These are phyloP conservation scores for Claviceps sp. DNA, from an alignment of 2,329 filamentous ascomycete species.

Conservation along the genomic window DNA sequence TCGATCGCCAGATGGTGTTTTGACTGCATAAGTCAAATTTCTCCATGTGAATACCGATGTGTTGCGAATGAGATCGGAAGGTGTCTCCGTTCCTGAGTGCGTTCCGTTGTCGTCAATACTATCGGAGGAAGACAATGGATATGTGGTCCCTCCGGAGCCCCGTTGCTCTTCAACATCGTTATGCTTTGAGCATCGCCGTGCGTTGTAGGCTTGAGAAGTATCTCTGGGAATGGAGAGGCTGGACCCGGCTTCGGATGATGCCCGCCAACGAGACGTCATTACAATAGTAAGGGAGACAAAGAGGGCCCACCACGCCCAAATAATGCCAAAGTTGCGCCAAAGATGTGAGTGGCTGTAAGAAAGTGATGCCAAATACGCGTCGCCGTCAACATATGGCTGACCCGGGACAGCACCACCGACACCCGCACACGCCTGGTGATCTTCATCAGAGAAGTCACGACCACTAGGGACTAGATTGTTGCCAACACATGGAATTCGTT, in stretches of 20 bases:
- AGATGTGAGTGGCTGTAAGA: constrained; percentile 38
- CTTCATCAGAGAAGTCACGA: constrained; percentile 28
- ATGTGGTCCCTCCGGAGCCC: constrained; percentile 11
- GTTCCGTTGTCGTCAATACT: not conserved
- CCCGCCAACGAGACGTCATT: constrained; percentile 43
- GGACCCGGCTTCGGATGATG: constrained; percentile 35
- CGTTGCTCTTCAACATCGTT: constrained; percentile 36
- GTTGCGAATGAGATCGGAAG: constrained; percentile 39
- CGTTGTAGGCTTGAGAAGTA: constrained; percentile 25
- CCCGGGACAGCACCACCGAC: constrained; percentile 41
- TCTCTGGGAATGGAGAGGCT: constrained; percentile 50
- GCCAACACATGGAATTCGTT: constrained; percentile 37
- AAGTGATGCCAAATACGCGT: constrained; percentile 42
- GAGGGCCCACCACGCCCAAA: constrained; percentile 50
- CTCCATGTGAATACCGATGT: constrained; percentile 64
- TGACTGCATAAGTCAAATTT: constrained; percentile 56
- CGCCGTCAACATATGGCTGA: constrained; percentile 35
- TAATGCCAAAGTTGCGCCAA: constrained; percentile 48
- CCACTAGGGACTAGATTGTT: constrained; percentile 38
- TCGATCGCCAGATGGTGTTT: constrained; percentile 46
- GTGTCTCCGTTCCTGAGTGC: constrained; percentile 1
- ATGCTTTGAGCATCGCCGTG: constrained; percentile 12
- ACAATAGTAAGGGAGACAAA: constrained; percentile 45
- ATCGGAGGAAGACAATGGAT: not conserved
- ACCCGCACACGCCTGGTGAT: constrained; percentile 41